Evolutionary conservation across 345 rosid genomes (phyloP).

Genomic region (Diplotaxis tenuifolia): DNA sequence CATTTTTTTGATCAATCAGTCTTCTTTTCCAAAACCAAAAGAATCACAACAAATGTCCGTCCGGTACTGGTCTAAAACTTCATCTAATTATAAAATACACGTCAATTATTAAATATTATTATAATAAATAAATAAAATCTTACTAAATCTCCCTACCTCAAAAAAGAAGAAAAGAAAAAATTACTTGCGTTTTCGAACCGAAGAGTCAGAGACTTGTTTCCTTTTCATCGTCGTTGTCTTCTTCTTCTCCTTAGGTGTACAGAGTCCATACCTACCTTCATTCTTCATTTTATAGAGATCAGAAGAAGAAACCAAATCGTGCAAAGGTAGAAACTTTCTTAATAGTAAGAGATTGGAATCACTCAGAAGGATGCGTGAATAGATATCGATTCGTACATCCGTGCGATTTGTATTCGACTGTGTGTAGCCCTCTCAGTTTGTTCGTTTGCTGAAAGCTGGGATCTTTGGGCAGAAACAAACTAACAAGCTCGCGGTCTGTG

Average conservation of each 20-base stretch:
- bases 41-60: no score
- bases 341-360: slow-evolving; percentile 10
- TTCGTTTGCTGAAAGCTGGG: slow-evolving; percentile 16
- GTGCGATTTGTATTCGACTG: no score
- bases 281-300: slow-evolving; percentile 18
- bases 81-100: no score
- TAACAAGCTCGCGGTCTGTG: slow-evolving; percentile 20
- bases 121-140: no score
- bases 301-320: slow-evolving; percentile 19
- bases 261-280: slow-evolving; percentile 15
- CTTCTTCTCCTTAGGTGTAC: slow-evolving; percentile 15
- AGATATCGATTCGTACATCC: slow-evolving; percentile 6
- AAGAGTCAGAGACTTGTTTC: slow-evolving; percentile 32
- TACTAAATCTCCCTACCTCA: no score
- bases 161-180: neutral
- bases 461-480: slow-evolving; percentile 27
- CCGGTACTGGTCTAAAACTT: no score
- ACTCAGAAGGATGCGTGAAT: neutral
- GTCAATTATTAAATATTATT: no score
- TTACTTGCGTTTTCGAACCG: slow-evolving; percentile 29
- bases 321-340: neutral
- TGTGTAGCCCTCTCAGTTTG: slow-evolving; percentile 6
- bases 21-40: no score
- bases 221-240: neutral
- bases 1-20: no score